phyloP scores from a whole-genome alignment of 2,329 filamentous ascomycete genomes.

The Aspergillus vadensis region DNA sequence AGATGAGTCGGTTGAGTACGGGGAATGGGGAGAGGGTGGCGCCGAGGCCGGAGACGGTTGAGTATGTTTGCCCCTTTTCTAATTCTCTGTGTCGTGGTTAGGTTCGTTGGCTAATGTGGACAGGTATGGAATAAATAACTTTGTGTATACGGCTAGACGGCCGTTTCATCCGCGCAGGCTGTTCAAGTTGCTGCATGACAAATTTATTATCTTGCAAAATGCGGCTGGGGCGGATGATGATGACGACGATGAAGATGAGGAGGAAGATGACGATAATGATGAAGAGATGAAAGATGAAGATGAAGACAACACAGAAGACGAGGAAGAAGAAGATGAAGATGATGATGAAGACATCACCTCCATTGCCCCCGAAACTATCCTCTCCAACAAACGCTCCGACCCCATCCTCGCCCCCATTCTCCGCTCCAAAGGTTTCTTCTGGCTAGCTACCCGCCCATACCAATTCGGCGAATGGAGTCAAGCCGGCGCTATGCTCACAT shows the following conservation, averaged over 20 bases:
- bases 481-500: slow-evolving; percentile 48
- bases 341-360: slow-evolving; percentile 29
- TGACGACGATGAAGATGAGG: slow-evolving; percentile 14
- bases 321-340: slow-evolving; percentile 30
- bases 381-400: slow-evolving; percentile 43
- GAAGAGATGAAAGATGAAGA: slow-evolving; percentile 29
- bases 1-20: slow-evolving; percentile 65
- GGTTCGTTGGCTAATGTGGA: not conserved
- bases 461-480: slow-evolving; percentile 51
- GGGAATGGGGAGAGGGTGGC: slow-evolving; percentile 57
- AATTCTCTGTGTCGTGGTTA: too few species aligned
- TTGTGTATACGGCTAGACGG: slow-evolving; percentile 65
- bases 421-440: slow-evolving; percentile 50
- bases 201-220: slow-evolving; percentile 48
- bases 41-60: slow-evolving; percentile 70
- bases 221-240: slow-evolving; percentile 8
- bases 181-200: slow-evolving; percentile 47
- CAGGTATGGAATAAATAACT: slow-evolving; percentile 68
- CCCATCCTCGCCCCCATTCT: slow-evolving; percentile 43
- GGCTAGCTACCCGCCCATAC: slow-evolving; percentile 45
- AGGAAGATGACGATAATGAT: slow-evolving; percentile 26
- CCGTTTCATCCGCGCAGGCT: slow-evolving; percentile 51
- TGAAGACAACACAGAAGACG: slow-evolving; percentile 29
- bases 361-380: slow-evolving; percentile 33
- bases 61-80: slow-evolving; percentile 43